Conservation (phyloP, 2,329 filamentous ascomycete species). For the Epichloe glyceriae region DNA sequence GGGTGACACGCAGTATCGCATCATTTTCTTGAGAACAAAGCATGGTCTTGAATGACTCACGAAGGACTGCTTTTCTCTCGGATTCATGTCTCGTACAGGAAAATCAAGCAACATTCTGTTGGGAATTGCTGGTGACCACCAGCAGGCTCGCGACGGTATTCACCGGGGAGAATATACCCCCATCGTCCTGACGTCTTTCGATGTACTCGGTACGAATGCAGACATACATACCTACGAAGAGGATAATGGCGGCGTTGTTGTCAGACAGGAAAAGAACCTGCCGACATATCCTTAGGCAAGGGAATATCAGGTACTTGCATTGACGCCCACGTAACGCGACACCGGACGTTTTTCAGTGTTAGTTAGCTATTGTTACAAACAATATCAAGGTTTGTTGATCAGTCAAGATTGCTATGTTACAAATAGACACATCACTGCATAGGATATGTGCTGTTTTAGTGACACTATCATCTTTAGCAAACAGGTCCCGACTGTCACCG, state of each 20-base stretch:
- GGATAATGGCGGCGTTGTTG: background rate
- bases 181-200: background rate
- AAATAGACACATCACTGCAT: background rate
- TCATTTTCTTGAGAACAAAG: background rate
- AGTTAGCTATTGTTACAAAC: background rate
- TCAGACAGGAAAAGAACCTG: background rate
- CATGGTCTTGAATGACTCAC: background rate
- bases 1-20: background rate
- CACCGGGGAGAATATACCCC: no score
- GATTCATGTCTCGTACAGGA: background rate
- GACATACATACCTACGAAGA: no score
- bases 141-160: background rate
- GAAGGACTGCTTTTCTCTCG: background rate
- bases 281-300: background rate
- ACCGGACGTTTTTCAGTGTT: background rate
- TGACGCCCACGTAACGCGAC: background rate
- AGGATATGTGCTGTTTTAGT: background rate
- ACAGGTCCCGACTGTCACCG: background rate
- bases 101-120: background rate
- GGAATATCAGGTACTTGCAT: background rate
- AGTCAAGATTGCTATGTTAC: background rate
- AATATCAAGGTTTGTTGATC: background rate
- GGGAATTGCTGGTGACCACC: background rate
- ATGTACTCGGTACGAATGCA: background rate
- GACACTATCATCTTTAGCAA: background rate